Base-by-base conservation (phyloP, 768 basidiomycete genomes). In the Lentinula raphanica region DNA sequence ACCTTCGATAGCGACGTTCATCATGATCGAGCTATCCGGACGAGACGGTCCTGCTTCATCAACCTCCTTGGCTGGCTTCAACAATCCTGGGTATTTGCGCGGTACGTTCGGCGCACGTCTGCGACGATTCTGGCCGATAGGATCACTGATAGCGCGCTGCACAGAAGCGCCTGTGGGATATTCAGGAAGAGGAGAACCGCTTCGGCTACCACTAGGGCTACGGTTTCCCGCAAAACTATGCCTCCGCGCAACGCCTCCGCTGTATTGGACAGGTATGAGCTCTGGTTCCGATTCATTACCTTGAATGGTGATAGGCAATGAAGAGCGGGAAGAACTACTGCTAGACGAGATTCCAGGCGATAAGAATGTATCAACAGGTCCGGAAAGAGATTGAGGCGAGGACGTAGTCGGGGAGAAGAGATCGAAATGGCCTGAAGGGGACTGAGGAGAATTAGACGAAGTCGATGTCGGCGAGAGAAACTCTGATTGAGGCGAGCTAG, bases 51-150 rank as follows among this genome's bases (percentile, higher is more conserved):
- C 45, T 11, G 40, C 54, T 42, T 57, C 56, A 23, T 57, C 56
- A 2, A 57, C 56, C 46, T 57, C 56, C 12, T 49, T 45, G n/a
- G 56, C 56, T 15, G 56, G 56, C 31, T 49, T 46, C 21, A 57
- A 15, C 32, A 57, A 8, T 5, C 56, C 56, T 1, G 56, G 46
- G 25, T 48, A 57, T 25, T 39, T 57, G 31, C 44, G 56, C 7
- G 29, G 23, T 17, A 39, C 21, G 46, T 17, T 57, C 5, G 56
- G 56, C 38, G 45, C 56, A 12, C 56, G 44, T 49, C 28, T 57
- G 15, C 54, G 54, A 40, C 31, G 23, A 36, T 19, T 25, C 25
- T 57, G 56, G 31, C 56, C 56, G 15, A 46, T 36, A 21, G 56
- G 56, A 23, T 57, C 56, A 25, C 56, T 57, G 5, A 19, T 27